Base-by-base conservation (phyloP, 2,329 filamentous ascomycete species). In the Sporothrix sp. region DNA sequence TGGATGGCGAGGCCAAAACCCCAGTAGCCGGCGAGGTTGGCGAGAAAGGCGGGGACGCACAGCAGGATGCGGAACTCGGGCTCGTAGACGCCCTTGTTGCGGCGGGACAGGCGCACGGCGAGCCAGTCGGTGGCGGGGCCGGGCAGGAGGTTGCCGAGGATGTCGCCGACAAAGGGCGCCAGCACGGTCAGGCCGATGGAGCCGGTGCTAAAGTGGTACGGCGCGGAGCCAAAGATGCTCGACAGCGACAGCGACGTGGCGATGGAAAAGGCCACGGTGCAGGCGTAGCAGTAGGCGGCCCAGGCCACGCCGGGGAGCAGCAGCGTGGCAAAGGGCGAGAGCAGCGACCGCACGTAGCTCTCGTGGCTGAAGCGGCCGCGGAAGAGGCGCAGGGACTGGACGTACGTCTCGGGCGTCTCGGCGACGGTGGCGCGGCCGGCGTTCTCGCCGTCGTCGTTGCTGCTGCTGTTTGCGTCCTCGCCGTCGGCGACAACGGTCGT, bases 21-120 rank as follows among this genome's bases (percentile, higher is more conserved):
- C 51, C 66, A 66, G 39, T 70, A 63, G 14, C 66, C 65, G 13
- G 58, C 49, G 1, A 65, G 60, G 10, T 65, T 64, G 3, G 63
- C 60, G 2, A 63, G 38, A 1, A 69, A 55, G 1, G 62, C 58
- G 8, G 63, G 61, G 5, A 67, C 57, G 33, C 64, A 60, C 21
- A 66, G 62, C 2, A 71, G 61, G 14, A 73, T 58, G 14, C 71
- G 62, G 14, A 60, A 67, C 58, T 74, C 71, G 3, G 71, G 72
- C 58, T 71, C 65, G 51, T 71, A 72, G 18, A 72, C 58, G 7
- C 71, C 71, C 7, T 60, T 58, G 48, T 72, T 68, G 45, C 60
- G 62, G 51, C 61, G 62, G 9, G 68, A 64, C 21, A 67, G 63
- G 60, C 61, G 68, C 36, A 60, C 62, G 46, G 66, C 66, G 4